Evolutionary conservation across 2,329 filamentous ascomycete genomes (phyloP).

Genomic region (Neocucurbitaria cava): DNA sequence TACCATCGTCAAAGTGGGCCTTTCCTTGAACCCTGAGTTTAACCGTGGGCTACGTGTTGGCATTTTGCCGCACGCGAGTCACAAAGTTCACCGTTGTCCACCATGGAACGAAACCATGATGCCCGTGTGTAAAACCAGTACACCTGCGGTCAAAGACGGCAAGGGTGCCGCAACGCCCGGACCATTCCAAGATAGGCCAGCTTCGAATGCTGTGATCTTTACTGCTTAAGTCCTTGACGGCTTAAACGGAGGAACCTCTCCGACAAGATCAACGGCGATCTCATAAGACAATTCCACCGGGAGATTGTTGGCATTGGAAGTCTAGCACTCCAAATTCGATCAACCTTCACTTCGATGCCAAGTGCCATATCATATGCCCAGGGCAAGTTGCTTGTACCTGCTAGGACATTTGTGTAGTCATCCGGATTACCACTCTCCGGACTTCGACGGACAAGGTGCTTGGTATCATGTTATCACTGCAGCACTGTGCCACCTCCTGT

Average conservation of each 20-base stretch:
- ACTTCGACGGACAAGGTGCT: not conserved
- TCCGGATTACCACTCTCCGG: not conserved
- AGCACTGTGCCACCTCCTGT: not conserved
- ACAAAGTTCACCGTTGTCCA: not conserved
- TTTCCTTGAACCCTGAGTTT: slow-evolving; percentile 4
- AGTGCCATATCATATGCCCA: not conserved
- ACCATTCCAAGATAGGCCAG: not conserved
- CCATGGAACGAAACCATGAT: not conserved
- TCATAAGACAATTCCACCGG: not conserved
- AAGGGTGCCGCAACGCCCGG: not conserved
- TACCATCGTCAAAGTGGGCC: not conserved
- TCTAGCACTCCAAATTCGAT: not conserved
- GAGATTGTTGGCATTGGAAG: too few species aligned
- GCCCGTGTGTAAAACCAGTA: not conserved
- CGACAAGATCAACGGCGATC: not conserved
- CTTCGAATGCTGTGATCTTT: not conserved
- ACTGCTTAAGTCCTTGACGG: not conserved
- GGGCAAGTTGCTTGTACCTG: not conserved
- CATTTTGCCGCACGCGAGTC: not conserved
- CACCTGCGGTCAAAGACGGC: not conserved
- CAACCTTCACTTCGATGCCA: not conserved
- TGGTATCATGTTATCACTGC: not conserved
- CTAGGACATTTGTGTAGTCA: not conserved
- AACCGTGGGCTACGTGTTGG: not conserved
- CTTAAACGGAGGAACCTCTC: not conserved